Conservation (phyloP, 352 stramenopile genomes). For the Blastocystis sp. region DNA sequence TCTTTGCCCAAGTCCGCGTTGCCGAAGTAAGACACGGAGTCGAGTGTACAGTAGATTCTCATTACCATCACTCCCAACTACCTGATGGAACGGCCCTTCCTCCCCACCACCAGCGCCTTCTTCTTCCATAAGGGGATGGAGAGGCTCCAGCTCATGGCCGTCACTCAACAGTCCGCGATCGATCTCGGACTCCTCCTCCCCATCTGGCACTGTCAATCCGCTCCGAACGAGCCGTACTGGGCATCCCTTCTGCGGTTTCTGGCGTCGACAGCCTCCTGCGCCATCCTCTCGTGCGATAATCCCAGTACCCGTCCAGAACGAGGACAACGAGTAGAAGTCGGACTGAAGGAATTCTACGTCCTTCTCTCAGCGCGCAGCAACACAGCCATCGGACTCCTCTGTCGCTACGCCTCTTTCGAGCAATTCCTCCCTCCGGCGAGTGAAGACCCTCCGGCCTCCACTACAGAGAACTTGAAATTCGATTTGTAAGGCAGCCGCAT, state of each 20-base stretch:
- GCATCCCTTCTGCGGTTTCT: slow-evolving; percentile 35
- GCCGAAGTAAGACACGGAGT: background rate
- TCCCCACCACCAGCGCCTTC: slow-evolving; percentile 18
- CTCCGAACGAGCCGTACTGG: background rate
- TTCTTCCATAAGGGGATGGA: slow-evolving; percentile 6
- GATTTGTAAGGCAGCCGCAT: background rate
- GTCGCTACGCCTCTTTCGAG: slow-evolving; percentile 24
- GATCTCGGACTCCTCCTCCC: slow-evolving; percentile 37
- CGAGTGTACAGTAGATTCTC: background rate
- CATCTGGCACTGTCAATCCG: background rate
- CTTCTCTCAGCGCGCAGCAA: slow-evolving; percentile 13
- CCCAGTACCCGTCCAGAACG: background rate
- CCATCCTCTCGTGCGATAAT: slow-evolving; percentile 7
- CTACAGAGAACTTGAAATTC: slow-evolving; percentile 41
- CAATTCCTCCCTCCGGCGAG: background rate
- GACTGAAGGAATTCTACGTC: slow-evolving; percentile 35
- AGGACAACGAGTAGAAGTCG: slow-evolving; percentile 9
- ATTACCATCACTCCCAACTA: background rate
- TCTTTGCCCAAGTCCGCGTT: background rate
- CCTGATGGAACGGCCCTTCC: slow-evolving; percentile 48
- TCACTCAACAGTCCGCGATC: slow-evolving; percentile 7
- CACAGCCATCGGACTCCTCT: slow-evolving; percentile 7
- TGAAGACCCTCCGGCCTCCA: too few relatives aligned
- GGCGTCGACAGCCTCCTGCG: slow-evolving; percentile 6
- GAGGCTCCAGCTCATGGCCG: background rate